Percentiles rank a stretch among this genome's conserved stretches.
These are phyloP conservation scores for Penicillium desertorum DNA, from an alignment of 495 filamentous ascomycete genomes.

Conservation along the genomic window DNA sequence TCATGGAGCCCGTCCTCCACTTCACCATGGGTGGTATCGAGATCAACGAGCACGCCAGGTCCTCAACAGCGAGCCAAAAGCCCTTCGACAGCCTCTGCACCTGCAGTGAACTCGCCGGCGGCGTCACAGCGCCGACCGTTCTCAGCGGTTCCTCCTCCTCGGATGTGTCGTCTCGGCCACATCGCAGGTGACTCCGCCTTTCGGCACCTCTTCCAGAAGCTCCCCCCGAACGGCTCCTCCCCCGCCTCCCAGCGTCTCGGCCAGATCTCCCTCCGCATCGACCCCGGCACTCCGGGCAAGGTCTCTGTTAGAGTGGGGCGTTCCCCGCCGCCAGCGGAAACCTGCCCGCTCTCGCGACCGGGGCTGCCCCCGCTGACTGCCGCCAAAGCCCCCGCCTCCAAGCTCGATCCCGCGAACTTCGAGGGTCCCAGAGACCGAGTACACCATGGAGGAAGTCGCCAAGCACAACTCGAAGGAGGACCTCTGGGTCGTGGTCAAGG, in stretches of 20 bases:
- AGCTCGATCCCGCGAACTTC: conserved; percentile 72
- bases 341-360: conserved; percentile 33
- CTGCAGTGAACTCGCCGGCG: conserved; percentile 95
- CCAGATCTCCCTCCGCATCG: conserved; percentile 97
- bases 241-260: conserved; percentile 75
- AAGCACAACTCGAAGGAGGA: conserved; percentile 99
- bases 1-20: conserved; percentile 99
- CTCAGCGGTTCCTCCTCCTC: conserved; percentile 96
- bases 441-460: conserved; percentile 86
- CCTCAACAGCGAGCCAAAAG: conserved; percentile 81
- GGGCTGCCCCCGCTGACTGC: conserved; percentile 38
- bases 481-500: conserved; percentile 98
- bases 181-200: conserved; percentile 92
- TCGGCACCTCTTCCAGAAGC: conserved; percentile 94
- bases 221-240: conserved; percentile 63
- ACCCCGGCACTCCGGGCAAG: conserved; percentile 88
- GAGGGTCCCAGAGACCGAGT: conserved; percentile 89
- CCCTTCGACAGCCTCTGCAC: conserved; percentile 98
- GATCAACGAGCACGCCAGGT: conserved; percentile 98
- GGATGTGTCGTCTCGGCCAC: conserved; percentile 97
- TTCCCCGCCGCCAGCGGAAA: conserved; percentile 39
- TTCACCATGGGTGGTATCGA: conserved; percentile 99
- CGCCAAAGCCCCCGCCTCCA: conserved; percentile 24
- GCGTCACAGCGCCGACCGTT: conserved; percentile 99
- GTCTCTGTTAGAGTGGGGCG: conserved; percentile 89